A percentile compares a stretch with the other conserved stretches of the same genome.
Conservation (phyloP, 2,329 filamentous ascomycete genomes). For the Sporothrix inflata region DNA sequence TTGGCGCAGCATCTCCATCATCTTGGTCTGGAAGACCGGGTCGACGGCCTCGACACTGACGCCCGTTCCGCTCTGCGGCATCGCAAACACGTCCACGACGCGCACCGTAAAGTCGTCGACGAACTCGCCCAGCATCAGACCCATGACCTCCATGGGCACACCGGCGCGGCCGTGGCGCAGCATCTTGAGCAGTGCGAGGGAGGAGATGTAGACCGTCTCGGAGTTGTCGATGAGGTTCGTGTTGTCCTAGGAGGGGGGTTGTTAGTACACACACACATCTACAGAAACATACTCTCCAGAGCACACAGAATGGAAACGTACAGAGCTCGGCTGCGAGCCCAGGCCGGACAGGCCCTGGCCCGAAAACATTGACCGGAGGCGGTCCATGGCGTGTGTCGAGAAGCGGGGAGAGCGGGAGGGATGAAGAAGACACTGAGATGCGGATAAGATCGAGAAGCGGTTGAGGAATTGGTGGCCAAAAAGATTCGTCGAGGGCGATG, state of each 20-base stretch:
- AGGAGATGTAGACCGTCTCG: slow-evolving; percentile 99
- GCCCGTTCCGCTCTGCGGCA: slow-evolving; percentile 98
- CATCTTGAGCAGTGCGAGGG: slow-evolving; percentile 97
- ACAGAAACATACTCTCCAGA: not conserved
- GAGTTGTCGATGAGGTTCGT: slow-evolving; percentile 95
- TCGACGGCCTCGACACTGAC: slow-evolving; percentile 98
- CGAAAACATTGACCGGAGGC: slow-evolving; percentile 85
- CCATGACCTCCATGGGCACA: slow-evolving; percentile 99
- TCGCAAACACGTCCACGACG: slow-evolving; percentile 98
- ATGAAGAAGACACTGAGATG: not conserved
- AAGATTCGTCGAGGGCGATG: not conserved
- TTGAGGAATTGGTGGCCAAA: not conserved
- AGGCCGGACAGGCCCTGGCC: slow-evolving; percentile 67
- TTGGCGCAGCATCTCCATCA: slow-evolving; percentile 99
- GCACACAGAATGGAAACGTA: slow-evolving; percentile 46
- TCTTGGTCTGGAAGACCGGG: slow-evolving; percentile 98
- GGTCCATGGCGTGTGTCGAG: slow-evolving; percentile 68
- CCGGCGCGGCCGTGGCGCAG: slow-evolving; percentile 94
- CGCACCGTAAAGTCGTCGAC: slow-evolving; percentile 98
- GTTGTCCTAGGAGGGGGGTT: slow-evolving; percentile 70
- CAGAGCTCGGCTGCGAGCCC: slow-evolving; percentile 62
- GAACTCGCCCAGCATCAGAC: slow-evolving; percentile 97
- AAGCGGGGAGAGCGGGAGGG: slow-evolving; percentile 29
- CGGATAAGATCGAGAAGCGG: not conserved
- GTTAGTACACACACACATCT: not conserved